Evolutionary conservation across 306 rosid genomes (phyloP), one percentile per base, ranked within the genome.

Genomic region (Rosa persica): DNA sequence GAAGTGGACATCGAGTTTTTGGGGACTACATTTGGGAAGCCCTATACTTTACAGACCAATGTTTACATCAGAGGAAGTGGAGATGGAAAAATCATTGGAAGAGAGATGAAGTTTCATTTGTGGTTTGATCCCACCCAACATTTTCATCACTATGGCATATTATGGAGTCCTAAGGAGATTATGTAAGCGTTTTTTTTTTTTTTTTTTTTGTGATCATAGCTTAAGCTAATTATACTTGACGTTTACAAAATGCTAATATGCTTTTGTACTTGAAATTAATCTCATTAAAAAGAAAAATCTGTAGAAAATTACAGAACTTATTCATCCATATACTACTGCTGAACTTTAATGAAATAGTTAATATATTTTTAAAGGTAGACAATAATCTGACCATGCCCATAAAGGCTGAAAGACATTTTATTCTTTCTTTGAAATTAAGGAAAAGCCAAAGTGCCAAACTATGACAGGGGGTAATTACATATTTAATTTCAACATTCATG

Each of bases 1-100:
- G 99, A 95, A 81, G 99, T 95, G 51, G 99, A 95, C 86, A 93
- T 95, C 46, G 99, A 95, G 73, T 95, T 95, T 82, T 85, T 95
- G 23, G 99, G 99, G 70, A 95, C 99, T 8, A 95, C 99, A 79
- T 91, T 95, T 79, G 99, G 96, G 46, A 95, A 93, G 83, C 98
- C 99, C 9, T 95, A 95, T 30, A 95, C 98, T 13, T 83, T 95
- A 58, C 99, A 95, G 57, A 95, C 99, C 27, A 95, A 95, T 87
- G 94, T 95, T 23, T 95, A 95, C 68, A 89, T 95, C 66, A 91
- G 97, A 86, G 99, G 99, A 54, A 93, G 93, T 81, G 99, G 99
- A 5, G 99, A 95, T 81, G 97, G 92, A 6, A 90, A 60, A 76
- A 87, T 93, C 48, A 85, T 93, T 48, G 99, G 99, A 67, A 89